Percentiles rank a stretch among this genome's conserved stretches.
Evolutionary conservation across 495 filamentous ascomycete genomes (phyloP).

Genomic region (Amphirosellinia nigrospora): DNA sequence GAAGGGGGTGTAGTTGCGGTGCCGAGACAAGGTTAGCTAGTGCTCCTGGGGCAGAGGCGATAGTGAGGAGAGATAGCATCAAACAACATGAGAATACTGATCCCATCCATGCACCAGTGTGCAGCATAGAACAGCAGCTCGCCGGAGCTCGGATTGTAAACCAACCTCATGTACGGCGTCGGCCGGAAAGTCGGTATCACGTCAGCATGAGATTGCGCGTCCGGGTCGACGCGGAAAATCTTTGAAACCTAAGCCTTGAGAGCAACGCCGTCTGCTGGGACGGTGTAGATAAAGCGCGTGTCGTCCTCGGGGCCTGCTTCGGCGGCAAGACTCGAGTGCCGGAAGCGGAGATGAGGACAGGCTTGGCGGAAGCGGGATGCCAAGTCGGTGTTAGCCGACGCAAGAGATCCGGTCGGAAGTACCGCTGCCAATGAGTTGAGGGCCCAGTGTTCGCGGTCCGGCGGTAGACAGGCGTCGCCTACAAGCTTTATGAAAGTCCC

Average conservation of each 20-base stretch:
- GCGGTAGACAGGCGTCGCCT: not conserved
- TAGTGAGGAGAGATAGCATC: not conserved
- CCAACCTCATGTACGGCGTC: not conserved
- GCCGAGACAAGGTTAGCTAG: not conserved
- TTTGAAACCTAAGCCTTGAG: not conserved
- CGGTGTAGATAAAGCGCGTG: conserved; percentile 1
- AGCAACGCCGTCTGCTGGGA: not conserved
- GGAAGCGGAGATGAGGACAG: not conserved
- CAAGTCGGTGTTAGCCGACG: not conserved
- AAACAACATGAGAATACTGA: not conserved
- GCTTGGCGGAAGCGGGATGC: not conserved
- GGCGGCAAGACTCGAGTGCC: not conserved
- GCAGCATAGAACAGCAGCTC: not conserved
- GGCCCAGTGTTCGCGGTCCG: not conserved
- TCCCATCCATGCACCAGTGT: not conserved
- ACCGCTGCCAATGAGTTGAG: not conserved
- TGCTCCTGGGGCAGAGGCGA: not conserved
- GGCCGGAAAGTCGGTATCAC: not conserved
- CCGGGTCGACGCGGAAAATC: not conserved
- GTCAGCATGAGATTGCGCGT: not conserved
- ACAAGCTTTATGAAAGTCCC: not conserved
- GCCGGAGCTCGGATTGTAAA: not conserved
- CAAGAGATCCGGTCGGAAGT: not conserved
- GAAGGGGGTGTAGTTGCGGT: not conserved
- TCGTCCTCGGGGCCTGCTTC: not conserved